Base-by-base conservation (phyloP, 1,284 basidiomycete species). In the Hemileccinum hortonii region DNA sequence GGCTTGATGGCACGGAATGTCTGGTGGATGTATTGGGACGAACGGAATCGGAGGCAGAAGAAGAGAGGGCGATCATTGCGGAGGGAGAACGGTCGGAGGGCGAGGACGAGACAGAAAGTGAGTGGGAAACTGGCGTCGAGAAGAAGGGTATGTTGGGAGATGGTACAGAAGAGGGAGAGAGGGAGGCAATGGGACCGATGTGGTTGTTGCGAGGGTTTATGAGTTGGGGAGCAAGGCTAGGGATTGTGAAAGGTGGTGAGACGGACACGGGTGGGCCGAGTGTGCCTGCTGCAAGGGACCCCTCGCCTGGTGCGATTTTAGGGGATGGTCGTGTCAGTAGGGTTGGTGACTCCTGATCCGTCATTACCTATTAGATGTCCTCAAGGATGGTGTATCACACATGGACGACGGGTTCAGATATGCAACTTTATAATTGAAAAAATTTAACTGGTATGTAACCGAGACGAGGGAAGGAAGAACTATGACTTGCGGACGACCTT, bases 161-260 rank as follows among this genome's bases (percentile, higher is more conserved):
- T 14, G 69, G 65, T 9, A 69, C 72, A 37, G 80, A 79, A 24
- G 80, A 72, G 42, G 78, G 74, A 39, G 82, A 83, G 56, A 77
- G 77, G 61, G 77, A 79, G 53, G 73, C 69, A 21, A 81, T 86
- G 66, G 82, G 82, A 56, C 85, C 86, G 33, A 82, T 87, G 73
- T 90, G 87, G 87, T 63, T 90, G 52, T 71, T 90, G 57, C 72
- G 77, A 56, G 80, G 89, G 67, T 87, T 90, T 67, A 87, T 83
- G 48, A 84, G 82, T 53, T 90, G 86, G 86, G 84, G 82, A 4
- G 67, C 69, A 21, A 66, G 71, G 57, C 69, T 78, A 60, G 73
- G 75, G 43, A 70, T 72, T 43, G 55, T 69, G 21, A 64, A 57
- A 21, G 47, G 62, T 12, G 47, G 62, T 12, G 59, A 60, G 42